Evolutionary conservation across 2,329 filamentous ascomycete genomes (phyloP).

Genomic region (Colletotrichum simmondsii): DNA sequence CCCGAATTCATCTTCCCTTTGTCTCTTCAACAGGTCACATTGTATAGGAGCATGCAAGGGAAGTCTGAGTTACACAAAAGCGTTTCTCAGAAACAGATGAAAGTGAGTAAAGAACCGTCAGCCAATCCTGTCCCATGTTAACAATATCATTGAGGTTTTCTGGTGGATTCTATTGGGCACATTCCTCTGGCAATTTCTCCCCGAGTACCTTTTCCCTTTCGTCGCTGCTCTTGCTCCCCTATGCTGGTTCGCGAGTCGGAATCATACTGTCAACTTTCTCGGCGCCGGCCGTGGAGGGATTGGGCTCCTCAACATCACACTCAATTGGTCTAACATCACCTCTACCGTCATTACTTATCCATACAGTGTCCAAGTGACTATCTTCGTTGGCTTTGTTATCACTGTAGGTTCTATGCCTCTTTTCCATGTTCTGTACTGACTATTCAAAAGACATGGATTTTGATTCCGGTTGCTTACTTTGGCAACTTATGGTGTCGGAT

Average conservation of each 20-base stretch:
- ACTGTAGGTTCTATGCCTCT: background rate
- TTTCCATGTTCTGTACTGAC: background rate
- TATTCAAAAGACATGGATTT: slow-evolving; percentile 61
- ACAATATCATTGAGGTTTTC: slow-evolving; percentile 59
- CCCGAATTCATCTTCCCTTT: slow-evolving; percentile 51
- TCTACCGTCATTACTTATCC: slow-evolving; percentile 61
- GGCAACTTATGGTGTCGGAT: too few species aligned
- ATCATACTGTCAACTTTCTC: slow-evolving; percentile 68
- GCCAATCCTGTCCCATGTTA: background rate
- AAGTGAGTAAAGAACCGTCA: background rate
- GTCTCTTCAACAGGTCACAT: slow-evolving; percentile 27
- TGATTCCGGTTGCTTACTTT: slow-evolving; percentile 69
- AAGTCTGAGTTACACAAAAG: slow-evolving; percentile 26
- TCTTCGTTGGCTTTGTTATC: slow-evolving; percentile 64
- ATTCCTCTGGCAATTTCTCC: slow-evolving; percentile 70
- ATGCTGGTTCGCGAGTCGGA: slow-evolving; percentile 71
- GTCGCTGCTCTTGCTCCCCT: slow-evolving; percentile 69
- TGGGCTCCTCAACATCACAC: slow-evolving; percentile 68
- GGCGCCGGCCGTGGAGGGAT: slow-evolving; percentile 71
- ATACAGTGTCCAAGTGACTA: slow-evolving; percentile 67
- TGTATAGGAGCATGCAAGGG: slow-evolving; percentile 30
- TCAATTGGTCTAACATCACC: slow-evolving; percentile 72
- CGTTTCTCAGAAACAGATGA: slow-evolving; percentile 22
- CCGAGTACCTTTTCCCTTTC: slow-evolving; percentile 70
- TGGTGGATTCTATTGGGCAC: slow-evolving; percentile 63